Evolutionary conservation across 257 asterid genomes (phyloP).

Genomic region (Leptodermis oblonga): DNA sequence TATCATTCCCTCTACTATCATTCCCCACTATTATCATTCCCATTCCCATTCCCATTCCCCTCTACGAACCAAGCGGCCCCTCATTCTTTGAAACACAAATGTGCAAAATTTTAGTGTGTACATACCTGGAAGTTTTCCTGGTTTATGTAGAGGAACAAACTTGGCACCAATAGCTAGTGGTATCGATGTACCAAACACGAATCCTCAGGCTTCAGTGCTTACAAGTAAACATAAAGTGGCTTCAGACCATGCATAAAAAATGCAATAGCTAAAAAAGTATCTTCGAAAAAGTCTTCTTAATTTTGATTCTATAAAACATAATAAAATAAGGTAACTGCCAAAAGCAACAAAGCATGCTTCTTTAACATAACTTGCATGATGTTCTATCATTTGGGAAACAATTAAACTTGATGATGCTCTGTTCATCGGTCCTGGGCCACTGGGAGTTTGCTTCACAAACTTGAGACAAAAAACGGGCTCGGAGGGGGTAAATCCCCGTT

Average conservation of each 20-base stretch:
- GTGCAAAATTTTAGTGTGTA: not conserved
- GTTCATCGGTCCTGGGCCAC: no score
- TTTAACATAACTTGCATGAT: not conserved
- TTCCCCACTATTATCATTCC: no score
- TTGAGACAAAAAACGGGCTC: no score
- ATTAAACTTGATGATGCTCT: not conserved
- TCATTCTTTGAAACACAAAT: not conserved
- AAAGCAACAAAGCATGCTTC: no score
- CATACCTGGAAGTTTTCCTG: constrained; percentile 76
- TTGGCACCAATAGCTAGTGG: constrained; percentile 85
- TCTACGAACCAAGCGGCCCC: no score
- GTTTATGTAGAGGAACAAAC: constrained; percentile 70
- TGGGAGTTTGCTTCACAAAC: no score
- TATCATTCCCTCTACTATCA: no score
- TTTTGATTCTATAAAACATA: no score
- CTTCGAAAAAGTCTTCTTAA: no score
- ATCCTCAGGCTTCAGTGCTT: constrained; percentile 86
- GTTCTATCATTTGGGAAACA: not conserved
- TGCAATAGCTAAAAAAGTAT: not conserved
- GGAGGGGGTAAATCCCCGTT: no score
- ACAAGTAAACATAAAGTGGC: constrained; percentile 11
- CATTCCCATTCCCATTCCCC: no score
- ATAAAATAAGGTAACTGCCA: no score
- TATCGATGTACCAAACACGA: constrained; percentile 72
- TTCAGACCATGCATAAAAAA: constrained; percentile 8